phyloP scores from a whole-genome alignment of 257 asterid species.

The Capsicum baccatum region DNA sequence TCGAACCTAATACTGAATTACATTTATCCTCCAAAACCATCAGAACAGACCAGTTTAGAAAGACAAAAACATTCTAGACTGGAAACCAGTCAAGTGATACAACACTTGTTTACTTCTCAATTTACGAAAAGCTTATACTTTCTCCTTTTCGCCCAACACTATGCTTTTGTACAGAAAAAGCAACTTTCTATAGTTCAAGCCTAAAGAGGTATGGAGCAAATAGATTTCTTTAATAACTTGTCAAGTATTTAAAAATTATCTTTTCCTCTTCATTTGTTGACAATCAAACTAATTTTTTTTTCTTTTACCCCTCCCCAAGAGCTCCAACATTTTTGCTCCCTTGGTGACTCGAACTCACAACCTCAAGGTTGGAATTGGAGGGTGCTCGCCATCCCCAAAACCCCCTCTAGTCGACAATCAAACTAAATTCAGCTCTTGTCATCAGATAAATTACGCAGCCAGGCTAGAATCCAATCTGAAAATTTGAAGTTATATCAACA shows the following conservation, averaged over 20 bases:
- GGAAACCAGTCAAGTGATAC: not conserved
- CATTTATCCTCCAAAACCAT: conserved; percentile 21
- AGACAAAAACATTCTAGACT: not conserved
- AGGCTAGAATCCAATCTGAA: not conserved
- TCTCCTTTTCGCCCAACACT: not conserved
- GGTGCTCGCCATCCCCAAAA: no score
- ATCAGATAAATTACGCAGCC: not conserved
- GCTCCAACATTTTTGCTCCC: no score
- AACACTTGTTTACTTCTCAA: not conserved
- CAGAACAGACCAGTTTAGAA: not conserved
- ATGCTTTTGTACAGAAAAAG: not conserved
- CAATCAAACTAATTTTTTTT: not conserved
- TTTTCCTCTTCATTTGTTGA: not conserved
- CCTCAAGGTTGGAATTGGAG: no score
- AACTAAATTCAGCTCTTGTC: not conserved
- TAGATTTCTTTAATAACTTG: not conserved
- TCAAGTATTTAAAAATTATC: not conserved
- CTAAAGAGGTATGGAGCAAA: not conserved
- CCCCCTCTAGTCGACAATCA: not conserved
- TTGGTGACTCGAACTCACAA: no score
- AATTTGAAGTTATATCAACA: not conserved
- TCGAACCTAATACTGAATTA: not conserved
- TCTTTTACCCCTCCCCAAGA: no score
- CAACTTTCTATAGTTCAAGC: not conserved
- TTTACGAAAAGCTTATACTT: not conserved